A percentile compares a stretch with the other conserved stretches of the same genome.
These are phyloP conservation scores for Ophiosphaerella narmari DNA, from an alignment of 2,329 filamentous ascomycete species.

Conservation along the genomic window DNA sequence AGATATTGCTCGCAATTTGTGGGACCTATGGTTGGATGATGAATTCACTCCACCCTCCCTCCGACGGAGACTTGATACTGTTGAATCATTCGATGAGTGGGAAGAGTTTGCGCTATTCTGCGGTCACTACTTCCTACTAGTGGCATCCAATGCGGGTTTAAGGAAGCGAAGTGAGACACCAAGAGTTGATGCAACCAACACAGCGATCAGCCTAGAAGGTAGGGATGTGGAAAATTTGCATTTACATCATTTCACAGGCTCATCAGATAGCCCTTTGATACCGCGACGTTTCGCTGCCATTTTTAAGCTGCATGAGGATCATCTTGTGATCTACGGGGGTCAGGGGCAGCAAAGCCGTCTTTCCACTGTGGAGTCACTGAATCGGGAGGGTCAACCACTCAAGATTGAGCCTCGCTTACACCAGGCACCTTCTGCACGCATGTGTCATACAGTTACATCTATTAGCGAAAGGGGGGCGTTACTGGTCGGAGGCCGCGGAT, in stretches of 20 bases:
- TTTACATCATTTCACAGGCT: constrained; percentile 18
- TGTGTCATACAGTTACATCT: constrained; percentile 78
- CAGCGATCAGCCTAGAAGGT: constrained; percentile 2
- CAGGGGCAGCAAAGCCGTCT: constrained; percentile 55
- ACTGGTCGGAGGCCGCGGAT: constrained; percentile 77
- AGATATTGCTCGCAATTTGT: constrained; percentile 67
- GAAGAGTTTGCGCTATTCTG: constrained; percentile 89
- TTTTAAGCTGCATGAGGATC: constrained; percentile 35
- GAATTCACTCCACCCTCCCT: constrained; percentile 66
- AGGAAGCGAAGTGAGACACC: constrained; percentile 12
- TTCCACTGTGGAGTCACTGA: constrained; percentile 49
- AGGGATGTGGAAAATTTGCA: constrained; percentile 13
- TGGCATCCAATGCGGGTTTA: constrained; percentile 57
- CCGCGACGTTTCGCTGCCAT: constrained; percentile 48
- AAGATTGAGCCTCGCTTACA: constrained; percentile 38
- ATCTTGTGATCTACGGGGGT: constrained; percentile 51
- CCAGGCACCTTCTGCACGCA: constrained; percentile 47
- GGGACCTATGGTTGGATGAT: constrained; percentile 79
- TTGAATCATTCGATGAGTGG: constrained; percentile 94
- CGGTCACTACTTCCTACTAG: constrained; percentile 80
- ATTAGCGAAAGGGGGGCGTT: constrained; percentile 64
- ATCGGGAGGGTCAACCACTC: constrained; percentile 28
- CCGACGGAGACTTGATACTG: constrained; percentile 65
- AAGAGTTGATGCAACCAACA: constrained; percentile 4
- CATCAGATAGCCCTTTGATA: constrained; percentile 17